phyloP scores from a whole-genome alignment of 2,329 filamentous ascomycete genomes.

The Ophiobolus disseminans region DNA sequence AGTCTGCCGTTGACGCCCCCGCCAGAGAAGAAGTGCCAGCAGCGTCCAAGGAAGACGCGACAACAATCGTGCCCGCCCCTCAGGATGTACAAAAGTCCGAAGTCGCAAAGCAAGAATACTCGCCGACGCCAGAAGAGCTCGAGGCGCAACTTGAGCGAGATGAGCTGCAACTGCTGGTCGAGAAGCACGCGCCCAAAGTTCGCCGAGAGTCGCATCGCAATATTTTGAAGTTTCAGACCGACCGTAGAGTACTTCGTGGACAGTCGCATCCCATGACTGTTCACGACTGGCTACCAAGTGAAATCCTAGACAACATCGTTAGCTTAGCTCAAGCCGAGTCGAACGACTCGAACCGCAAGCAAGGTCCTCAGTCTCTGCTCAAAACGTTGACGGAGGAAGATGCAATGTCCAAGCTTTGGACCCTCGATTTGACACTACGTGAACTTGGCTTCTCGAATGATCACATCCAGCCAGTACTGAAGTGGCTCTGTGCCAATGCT shows the following conservation, averaged over 20 bases:
- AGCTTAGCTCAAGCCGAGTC: slow-evolving; percentile 72
- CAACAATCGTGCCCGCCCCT: slow-evolving; percentile 9
- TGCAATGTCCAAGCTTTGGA: slow-evolving; percentile 81
- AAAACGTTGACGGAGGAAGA: slow-evolving; percentile 73
- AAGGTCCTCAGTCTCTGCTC: slow-evolving; percentile 48
- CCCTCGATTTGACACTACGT: slow-evolving; percentile 74
- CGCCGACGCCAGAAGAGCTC: slow-evolving; percentile 81
- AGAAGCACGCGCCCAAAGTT: slow-evolving; percentile 80
- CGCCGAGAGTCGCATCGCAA: slow-evolving; percentile 81
- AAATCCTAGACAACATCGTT: slow-evolving; percentile 79
- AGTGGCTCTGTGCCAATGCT: slow-evolving; percentile 47
- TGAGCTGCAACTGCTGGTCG: slow-evolving; percentile 86
- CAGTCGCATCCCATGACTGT: slow-evolving; percentile 77
- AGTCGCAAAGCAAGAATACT: slow-evolving; percentile 45
- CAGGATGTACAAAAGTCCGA: slow-evolving; percentile 14
- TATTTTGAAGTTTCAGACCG: slow-evolving; percentile 79
- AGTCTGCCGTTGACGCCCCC: slow-evolving; percentile 26
- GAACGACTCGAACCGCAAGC: slow-evolving; percentile 59
- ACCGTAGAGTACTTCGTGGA: slow-evolving; percentile 78
- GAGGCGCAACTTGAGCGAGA: slow-evolving; percentile 87
- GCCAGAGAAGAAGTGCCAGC: slow-evolving; percentile 10
- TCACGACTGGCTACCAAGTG: slow-evolving; percentile 79
- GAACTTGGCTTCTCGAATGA: slow-evolving; percentile 69
- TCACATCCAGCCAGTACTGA: slow-evolving; percentile 40
- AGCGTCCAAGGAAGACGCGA: slow-evolving; percentile 21